Percentiles rank a stretch among this genome's conserved stretches.
These are phyloP conservation scores for Candida patagonica DNA, from an alignment of 805 yeast species.

Conservation along the genomic window DNA sequence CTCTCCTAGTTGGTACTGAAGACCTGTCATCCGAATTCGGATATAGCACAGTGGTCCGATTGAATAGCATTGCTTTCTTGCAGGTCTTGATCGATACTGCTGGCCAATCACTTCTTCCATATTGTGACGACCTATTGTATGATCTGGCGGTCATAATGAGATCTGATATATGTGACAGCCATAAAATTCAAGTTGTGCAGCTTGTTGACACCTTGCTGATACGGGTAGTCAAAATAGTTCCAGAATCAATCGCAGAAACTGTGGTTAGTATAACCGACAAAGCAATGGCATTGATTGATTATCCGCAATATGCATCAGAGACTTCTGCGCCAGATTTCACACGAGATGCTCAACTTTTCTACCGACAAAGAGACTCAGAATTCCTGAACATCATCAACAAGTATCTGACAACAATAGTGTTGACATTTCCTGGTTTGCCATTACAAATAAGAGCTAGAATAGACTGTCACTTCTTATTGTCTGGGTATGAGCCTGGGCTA, in stretches of 20 bases:
- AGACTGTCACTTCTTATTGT: conserved; percentile 35
- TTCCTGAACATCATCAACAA: conserved; percentile 24
- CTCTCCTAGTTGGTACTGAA: not conserved
- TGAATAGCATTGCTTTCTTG: not conserved
- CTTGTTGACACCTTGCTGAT: not conserved
- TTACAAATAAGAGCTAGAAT: conserved; percentile 55
- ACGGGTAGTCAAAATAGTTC: conserved; percentile 3
- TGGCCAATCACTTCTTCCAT: conserved; percentile 7
- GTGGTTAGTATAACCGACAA: conserved; percentile 5
- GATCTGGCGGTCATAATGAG: not conserved
- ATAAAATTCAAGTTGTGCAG: not conserved
- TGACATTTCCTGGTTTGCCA: conserved; percentile 42
- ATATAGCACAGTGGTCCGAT: not conserved
- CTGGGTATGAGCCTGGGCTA: conserved; percentile 29
- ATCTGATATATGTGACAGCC: not conserved
- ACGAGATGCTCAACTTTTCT: conserved; percentile 4
- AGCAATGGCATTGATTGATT: conserved; percentile 3
- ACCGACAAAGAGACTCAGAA: conserved; percentile 4
- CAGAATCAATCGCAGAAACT: conserved; percentile 4
- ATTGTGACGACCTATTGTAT: conserved; percentile 1
- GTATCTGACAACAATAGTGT: conserved; percentile 43
- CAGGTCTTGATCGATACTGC: not conserved
- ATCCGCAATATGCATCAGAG: conserved; percentile 1
- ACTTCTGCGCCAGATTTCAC: conserved; percentile 1
- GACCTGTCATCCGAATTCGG: not conserved